Conservation (phyloP, 2,329 filamentous ascomycete genomes). For the Sarocladium kiliense region DNA sequence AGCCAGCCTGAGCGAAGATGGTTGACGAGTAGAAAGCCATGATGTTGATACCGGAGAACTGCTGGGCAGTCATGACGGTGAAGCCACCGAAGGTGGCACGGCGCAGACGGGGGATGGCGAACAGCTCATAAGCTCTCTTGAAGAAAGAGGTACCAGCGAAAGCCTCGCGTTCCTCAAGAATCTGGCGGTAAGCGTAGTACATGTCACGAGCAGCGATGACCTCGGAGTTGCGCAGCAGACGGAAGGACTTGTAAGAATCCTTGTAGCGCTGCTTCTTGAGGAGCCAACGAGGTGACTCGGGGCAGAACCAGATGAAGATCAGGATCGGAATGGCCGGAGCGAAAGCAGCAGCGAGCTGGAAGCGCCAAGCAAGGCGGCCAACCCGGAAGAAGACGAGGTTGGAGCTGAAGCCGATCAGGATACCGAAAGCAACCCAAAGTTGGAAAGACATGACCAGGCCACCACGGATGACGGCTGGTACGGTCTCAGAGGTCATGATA, state of each 20-base stretch:
- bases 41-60: conserved; percentile 30
- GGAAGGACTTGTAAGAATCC: conserved; percentile 51
- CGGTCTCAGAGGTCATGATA: conserved; percentile 48
- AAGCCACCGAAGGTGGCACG: conserved; percentile 31
- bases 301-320: conserved; percentile 53
- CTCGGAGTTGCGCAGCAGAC: conserved; percentile 49
- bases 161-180: conserved; percentile 26
- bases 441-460: conserved; percentile 52
- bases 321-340: conserved; percentile 59
- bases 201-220: conserved; percentile 58
- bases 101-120: conserved; percentile 40
- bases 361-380: conserved; percentile 55
- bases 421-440: conserved; percentile 39
- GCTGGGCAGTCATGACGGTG: conserved; percentile 25
- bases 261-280: conserved; percentile 54
- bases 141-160: conserved; percentile 27
- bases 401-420: conserved; percentile 61
- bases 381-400: conserved; percentile 59
- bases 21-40: conserved; percentile 47
- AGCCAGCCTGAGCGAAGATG: conserved; percentile 42
- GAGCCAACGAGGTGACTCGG: conserved; percentile 61
- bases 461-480: conserved; percentile 47
- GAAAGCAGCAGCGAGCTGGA: conserved; percentile 60
- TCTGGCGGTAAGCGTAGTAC: conserved; percentile 50
- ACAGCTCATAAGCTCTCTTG: conserved; percentile 38